Evolutionary conservation across 805 yeast species (phyloP), one percentile per base, ranked within the genome.

Genomic region (Metschnikowia lochheadii): DNA sequence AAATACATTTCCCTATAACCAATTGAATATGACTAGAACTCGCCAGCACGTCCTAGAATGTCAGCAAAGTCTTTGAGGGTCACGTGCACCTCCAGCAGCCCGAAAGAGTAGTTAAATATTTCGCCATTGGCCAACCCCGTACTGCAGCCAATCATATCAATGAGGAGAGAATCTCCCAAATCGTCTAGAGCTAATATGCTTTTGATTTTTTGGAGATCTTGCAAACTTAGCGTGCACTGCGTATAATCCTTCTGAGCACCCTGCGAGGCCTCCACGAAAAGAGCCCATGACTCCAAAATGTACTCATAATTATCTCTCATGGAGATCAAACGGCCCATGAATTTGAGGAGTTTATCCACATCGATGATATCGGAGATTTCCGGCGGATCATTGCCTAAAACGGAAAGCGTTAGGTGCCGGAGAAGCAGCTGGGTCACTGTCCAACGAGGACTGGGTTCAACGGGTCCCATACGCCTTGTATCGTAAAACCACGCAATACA

Each of bases 131-230:
- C 50, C 37, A 62, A 67, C 10, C 64, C 59, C 5, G 63, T 44
- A 37, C 70, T 60, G 34, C 75, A 68, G 37, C 76, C 66, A 10
- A 73, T 56, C 78, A 73, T 73, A 48, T 73, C 77, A 6, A 73
- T 73, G 34, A 73, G 59, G 6, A 71, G 56, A 6, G 65, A 46
- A 46, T 72, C 76, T 14, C 63, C 55, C 18, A 72, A 55, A 20
- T 58, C 61, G 32, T 69, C 76, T n/a, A 72, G 55, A 18, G 60
- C 62, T 33, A 73, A 57, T 5, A 48, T 46, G 1, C 54, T 46
- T 49, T 73, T 73, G 40, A 73, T 62, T 6, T 44, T 51, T 44
- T 64, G 61, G 40, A 73, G 54, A 37, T 67, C 70, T 8, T 33
- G 48, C 3, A 53, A 39, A 3, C 53, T 42, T 26, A 56, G 49